A percentile compares a stretch with the other conserved stretches of the same genome.
Conservation (phyloP, 768 basidiomycete species). For the Pholiota microspora region DNA sequence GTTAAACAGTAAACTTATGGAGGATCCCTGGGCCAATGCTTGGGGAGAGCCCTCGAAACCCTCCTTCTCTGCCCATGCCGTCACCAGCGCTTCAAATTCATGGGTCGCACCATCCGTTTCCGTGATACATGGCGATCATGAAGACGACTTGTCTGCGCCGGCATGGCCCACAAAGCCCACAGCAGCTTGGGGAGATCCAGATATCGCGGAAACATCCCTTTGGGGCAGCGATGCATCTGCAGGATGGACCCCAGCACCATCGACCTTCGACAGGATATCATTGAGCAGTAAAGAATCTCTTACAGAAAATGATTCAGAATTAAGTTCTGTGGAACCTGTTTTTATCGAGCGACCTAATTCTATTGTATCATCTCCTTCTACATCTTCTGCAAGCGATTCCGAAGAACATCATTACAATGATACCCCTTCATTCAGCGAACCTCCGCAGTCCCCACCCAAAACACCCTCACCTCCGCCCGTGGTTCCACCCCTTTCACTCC, state of each 20-base stretch:
- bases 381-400: background rate
- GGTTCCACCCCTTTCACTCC: constrained; percentile 3
- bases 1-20: constrained; percentile 50
- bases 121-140: constrained; percentile 34
- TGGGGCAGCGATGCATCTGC: constrained; percentile 36
- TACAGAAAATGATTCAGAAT: constrained; percentile 12
- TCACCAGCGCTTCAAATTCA: background rate
- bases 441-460: background rate
- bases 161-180: constrained; percentile 52
- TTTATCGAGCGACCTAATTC: constrained; percentile 4
- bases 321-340: constrained; percentile 4
- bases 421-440: background rate
- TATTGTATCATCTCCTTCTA: background rate
- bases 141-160: constrained; percentile 55
- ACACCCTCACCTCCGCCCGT: background rate
- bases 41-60: constrained; percentile 53
- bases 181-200: constrained; percentile 47
- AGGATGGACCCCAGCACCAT: constrained; percentile 33
- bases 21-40: constrained; percentile 75
- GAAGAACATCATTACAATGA: background rate
- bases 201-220: constrained; percentile 33
- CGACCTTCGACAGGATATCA: constrained; percentile 41
- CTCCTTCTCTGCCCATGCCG: constrained; percentile 1
- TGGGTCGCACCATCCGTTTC: constrained; percentile 25
- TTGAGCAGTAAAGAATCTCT: constrained; percentile 25